These are phyloP conservation scores for Acacia acuminata DNA, from an alignment of 306 rosid genomes.

Conservation along the genomic window DNA sequence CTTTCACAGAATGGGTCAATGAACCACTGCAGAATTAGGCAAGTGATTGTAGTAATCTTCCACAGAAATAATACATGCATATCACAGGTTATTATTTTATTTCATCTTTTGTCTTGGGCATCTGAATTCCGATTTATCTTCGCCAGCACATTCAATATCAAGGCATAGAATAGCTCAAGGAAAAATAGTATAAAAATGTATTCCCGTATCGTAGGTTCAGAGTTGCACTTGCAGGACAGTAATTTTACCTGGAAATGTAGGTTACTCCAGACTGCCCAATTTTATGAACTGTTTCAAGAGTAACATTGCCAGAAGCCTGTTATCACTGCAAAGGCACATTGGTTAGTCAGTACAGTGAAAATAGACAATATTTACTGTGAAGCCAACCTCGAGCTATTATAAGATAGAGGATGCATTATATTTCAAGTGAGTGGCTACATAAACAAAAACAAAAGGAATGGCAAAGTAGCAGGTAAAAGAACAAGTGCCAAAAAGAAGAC, in stretches of 20 bases:
- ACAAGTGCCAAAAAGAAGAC: neutral
- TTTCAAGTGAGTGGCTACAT: neutral
- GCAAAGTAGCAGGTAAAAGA: neutral
- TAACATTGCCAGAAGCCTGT: constrained; percentile 94
- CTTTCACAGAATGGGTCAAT: constrained; percentile 91
- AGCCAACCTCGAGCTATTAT: constrained; percentile 13
- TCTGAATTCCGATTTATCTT: constrained; percentile 9
- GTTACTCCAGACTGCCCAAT: constrained; percentile 93
- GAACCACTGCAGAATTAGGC: constrained; percentile 70
- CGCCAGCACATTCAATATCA: neutral
- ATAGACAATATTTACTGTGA: neutral
- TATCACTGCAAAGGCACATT: constrained; percentile 23
- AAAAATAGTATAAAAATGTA: constrained; percentile 13
- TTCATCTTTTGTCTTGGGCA: constrained; percentile 5
- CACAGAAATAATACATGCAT: neutral
- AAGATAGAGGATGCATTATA: constrained; percentile 1
- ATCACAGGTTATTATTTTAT: neutral
- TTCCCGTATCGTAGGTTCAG: neutral
- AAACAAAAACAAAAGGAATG: neutral
- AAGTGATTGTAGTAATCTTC: neutral
- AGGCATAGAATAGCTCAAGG: neutral
- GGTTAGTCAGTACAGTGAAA: neutral
- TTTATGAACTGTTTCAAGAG: constrained; percentile 65
- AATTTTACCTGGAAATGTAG: constrained; percentile 82
- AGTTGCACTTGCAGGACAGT: constrained; percentile 18